Evolutionary conservation across 1,139 yeast species (phyloP), one percentile per base, ranked within the genome.

Genomic region (Blastobotrys arbuscula): DNA sequence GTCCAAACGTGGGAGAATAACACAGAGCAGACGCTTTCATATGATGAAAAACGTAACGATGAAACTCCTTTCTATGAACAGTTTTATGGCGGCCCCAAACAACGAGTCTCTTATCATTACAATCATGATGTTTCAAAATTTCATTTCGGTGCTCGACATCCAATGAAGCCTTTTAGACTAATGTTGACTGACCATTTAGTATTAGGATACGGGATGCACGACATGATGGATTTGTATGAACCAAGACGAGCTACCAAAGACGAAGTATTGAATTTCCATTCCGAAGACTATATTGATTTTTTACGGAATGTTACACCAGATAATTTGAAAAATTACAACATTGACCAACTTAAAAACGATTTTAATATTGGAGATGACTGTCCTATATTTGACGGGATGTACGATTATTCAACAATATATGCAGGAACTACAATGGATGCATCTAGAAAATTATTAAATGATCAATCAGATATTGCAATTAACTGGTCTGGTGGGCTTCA

Each of bases 401-500:
- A 84, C 65, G 95, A 89, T 57, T 90, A 89, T 65, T 82, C 90
- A 51, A 72, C 87, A 10, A 80, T 88, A 15, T 88, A 90, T 56
- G 84, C 97, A 1, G 97, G 97, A 23, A 96, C 96, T 1, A 84
- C 95, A 2, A 70, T 92, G 62, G 97, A 92, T 67, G 98, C 97
- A 1, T 81, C 95, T 15, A 77, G 95, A 20, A 85, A 90, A 64
- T 74, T 92, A 53, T 80, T 85, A 37, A 77, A 82, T 53, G 89
- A 90, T 5, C 89, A 87, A 69, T 82, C 95, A 48, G 98, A 92
- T 64, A 87, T 92, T 50, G 98, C 98, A 33, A 88, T 92, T 57
- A 92, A 92, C 66, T 92, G 96, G 92, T 84, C 95, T 15, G 98
- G 98, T 40, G 98, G 98, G 1, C 73, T 92, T 43, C 98, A 92